Evolutionary conservation across 495 filamentous ascomycete genomes (phyloP), one percentile per base, ranked within the genome.

Genomic region (Lasiosphaeriaceae sp.): DNA sequence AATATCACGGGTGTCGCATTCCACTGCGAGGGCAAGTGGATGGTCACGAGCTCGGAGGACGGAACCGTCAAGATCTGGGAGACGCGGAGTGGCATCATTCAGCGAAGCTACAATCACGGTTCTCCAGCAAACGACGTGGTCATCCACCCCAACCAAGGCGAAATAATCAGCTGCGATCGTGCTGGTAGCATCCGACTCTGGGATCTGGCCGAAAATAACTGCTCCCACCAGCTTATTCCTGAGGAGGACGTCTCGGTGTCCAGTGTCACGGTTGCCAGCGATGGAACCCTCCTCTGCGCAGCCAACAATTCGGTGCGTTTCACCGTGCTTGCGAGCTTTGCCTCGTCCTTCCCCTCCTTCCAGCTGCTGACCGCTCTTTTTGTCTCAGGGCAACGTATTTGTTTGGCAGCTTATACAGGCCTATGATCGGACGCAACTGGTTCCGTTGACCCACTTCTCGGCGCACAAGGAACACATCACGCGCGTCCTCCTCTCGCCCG

Each of bases 31-130:
- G 92, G 92, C 11, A 97, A 97, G 74, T 98, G 94, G 94, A 97
- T 98, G 92, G 93, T 97, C n/a, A 98, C 94, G 3, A 94, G 90
- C 72, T 95, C 90, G 37, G 94, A 98, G 69, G 94, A 98, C 65
- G 89, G 92, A 48, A 96, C 92, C 8, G 93, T 98, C 60, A 97
- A 97, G 78, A 96, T 98, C 46, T 98, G 94, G 94, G 95, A 98
- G 70, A 97, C 93, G 7, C 81, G 95, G 22, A 88, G 80, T 6
- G 95, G 90, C 20, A 87, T 79, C 45, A 82, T 97, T 43, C 94
- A 97, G 69, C 84, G 94, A 19, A 96, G 93, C 73, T 98, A 98
- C 68, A 83, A 80, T 54, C 94, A 98, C 65, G 87, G 86, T 22
- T 84, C 81, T 21, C 81, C 95, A 0, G 94, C 95, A 43, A 98